Evolutionary conservation across 2,329 filamentous ascomycete genomes (phyloP).

Genomic region (Trichoderma citrinoviride): DNA sequence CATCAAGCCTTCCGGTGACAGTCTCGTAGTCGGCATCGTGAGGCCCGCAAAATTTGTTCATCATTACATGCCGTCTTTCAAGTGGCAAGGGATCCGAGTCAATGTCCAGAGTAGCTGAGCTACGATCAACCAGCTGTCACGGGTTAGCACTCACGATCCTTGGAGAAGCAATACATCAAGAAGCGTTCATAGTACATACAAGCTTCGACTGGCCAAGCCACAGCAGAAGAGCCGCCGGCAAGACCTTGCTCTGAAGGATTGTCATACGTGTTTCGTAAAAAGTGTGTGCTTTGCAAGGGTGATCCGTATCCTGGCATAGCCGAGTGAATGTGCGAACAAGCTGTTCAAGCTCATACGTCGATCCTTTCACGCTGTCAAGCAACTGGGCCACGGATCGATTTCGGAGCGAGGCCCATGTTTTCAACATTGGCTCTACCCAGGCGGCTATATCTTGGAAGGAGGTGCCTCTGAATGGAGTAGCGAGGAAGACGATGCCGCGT

Average conservation of each 20-base stretch:
- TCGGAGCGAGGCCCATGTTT: constrained; percentile 3
- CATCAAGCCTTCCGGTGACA: constrained; percentile 26
- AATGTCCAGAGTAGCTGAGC: constrained; percentile 29
- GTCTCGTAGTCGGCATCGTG: constrained; percentile 23
- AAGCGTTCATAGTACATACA: not conserved
- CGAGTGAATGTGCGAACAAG: constrained; percentile 28
- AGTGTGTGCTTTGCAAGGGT: constrained; percentile 21
- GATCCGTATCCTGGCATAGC: constrained; percentile 20
- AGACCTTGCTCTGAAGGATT: constrained; percentile 25
- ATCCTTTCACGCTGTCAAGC: constrained; percentile 25
- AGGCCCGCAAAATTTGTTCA: constrained; percentile 31
- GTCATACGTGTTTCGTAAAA: constrained; percentile 29
- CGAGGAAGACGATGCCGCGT: constrained; percentile 30
- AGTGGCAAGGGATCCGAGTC: constrained; percentile 28
- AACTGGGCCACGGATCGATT: constrained; percentile 22
- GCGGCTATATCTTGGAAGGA: constrained; percentile 29
- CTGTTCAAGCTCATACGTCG: constrained; percentile 22
- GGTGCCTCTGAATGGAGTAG: constrained; percentile 33
- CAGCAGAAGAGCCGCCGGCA: constrained; percentile 14
- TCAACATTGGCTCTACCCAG: constrained; percentile 22
- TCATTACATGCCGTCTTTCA: constrained; percentile 27
- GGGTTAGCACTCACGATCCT: not conserved
- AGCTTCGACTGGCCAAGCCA: not conserved
- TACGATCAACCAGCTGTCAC: constrained; percentile 28
- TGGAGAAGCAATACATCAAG: not conserved